A percentile compares a stretch with the other conserved stretches of the same genome.
Conservation (phyloP, 2,329 filamentous ascomycete species). For the Fusarium oligoseptatum region DNA sequence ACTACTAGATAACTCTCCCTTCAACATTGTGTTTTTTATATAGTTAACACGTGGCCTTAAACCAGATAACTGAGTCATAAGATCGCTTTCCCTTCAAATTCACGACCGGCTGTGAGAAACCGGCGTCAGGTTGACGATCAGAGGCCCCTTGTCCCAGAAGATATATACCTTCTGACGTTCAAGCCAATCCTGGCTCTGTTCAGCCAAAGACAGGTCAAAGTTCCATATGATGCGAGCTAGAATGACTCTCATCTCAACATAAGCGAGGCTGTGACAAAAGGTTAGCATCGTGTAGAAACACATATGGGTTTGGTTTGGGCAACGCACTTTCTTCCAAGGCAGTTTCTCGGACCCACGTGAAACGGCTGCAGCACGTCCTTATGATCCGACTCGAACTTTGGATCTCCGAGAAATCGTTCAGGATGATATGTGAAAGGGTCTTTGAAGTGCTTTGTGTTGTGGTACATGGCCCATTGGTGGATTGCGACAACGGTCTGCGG, state of each 20-base stretch:
- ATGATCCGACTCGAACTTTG: constrained; percentile 2
- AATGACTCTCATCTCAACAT: not conserved
- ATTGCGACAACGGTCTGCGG: constrained; percentile 1
- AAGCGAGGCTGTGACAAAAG: not conserved
- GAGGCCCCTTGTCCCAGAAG: not conserved
- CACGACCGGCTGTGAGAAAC: not conserved
- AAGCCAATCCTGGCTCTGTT: not conserved
- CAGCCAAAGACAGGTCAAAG: not conserved
- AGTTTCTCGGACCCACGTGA: constrained; percentile 8
- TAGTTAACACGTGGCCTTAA: too few species aligned
- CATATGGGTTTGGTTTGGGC: not conserved
- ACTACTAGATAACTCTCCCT: not conserved
- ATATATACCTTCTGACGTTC: not conserved
- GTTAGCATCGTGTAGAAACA: not conserved
- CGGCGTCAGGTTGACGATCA: not conserved
- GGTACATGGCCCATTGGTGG: constrained; percentile 19
- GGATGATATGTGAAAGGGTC: constrained; percentile 15
- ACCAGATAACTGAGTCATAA: too few species aligned
- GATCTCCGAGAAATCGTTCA: constrained; percentile 12
- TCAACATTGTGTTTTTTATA: not conserved
- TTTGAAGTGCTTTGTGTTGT: constrained; percentile 12
- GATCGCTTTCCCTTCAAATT: not conserved
- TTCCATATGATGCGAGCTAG: not conserved
- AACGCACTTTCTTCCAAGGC: constrained; percentile 16
- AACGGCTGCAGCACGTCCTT: constrained; percentile 18